These are phyloP conservation scores for Xerophyta viscosa DNA, from an alignment of 106 monocot genomes.

Conservation along the genomic window DNA sequence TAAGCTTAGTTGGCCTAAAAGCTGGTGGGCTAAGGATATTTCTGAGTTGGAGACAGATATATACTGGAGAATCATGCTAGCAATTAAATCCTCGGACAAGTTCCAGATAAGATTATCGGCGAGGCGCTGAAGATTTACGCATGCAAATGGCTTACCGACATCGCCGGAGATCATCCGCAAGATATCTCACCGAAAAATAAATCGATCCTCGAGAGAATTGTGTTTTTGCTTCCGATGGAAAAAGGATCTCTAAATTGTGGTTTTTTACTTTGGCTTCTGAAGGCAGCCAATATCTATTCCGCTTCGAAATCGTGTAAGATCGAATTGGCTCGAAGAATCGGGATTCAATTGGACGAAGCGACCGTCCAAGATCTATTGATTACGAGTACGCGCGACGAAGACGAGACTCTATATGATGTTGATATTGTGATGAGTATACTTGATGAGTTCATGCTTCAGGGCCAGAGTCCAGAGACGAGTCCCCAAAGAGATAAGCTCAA, in stretches of 20 bases:
- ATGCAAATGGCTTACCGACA: constrained; percentile 32
- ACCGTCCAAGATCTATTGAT: constrained; percentile 47
- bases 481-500: constrained; percentile 27
- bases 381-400: constrained; percentile 15
- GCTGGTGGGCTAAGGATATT: constrained; percentile 67
- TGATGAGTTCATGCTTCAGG: constrained; percentile 67
- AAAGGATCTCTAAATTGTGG: constrained; percentile 48
- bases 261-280: constrained; percentile 60
- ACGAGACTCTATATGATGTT: constrained; percentile 44
- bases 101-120: constrained; percentile 33
- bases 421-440: constrained; percentile 58
- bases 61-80: constrained; percentile 66
- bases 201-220: constrained; percentile 49
- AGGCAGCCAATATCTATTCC: constrained; percentile 39
- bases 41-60: constrained; percentile 50
- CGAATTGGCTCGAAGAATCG: constrained; percentile 44
- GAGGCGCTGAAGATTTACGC: constrained; percentile 55
- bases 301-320: constrained; percentile 34
- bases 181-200: constrained; percentile 32
- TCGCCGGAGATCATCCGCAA: background rate
- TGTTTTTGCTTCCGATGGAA: constrained; percentile 49
- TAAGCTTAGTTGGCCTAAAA: constrained; percentile 9
- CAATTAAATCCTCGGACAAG: constrained; percentile 46
- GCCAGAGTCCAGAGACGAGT: constrained; percentile 43
- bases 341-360: constrained; percentile 65